phyloP scores from a whole-genome alignment of 2,329 filamentous ascomycete genomes.

The Plectosphaerella cucumerina region DNA sequence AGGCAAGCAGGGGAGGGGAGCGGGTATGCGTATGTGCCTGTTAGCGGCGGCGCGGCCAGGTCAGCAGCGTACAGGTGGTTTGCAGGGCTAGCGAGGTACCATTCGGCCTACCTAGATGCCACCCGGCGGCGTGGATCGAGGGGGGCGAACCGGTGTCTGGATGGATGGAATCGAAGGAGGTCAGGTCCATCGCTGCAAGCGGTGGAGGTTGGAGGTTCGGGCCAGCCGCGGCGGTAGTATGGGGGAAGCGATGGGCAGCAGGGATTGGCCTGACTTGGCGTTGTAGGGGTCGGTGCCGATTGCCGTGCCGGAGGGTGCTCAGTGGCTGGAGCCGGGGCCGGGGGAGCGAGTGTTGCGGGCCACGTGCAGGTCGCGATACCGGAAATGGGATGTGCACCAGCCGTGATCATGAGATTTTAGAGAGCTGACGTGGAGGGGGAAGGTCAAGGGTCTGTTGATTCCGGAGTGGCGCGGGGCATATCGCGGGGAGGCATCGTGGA shows the following conservation, averaged over 20 bases:
- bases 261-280: not conserved
- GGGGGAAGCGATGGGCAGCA: not conserved
- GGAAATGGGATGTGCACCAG: not conserved
- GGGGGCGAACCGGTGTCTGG: not conserved
- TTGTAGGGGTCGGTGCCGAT: not conserved
- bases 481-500: not conserved
- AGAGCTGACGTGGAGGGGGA: not conserved
- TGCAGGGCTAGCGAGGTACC: not conserved
- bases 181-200: not conserved
- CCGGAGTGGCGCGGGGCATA: not conserved
- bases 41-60: not conserved
- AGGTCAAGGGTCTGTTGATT: not conserved
- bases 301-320: not conserved
- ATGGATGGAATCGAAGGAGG: not conserved
- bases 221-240: not conserved
- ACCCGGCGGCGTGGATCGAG: not conserved
- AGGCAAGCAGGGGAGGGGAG: not conserved
- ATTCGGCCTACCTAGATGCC: not conserved
- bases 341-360: not conserved
- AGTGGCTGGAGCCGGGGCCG: not conserved
- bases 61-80: too few relatives aligned
- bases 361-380: not conserved
- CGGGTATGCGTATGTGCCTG: not conserved
- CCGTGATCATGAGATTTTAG: not conserved
- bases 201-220: not conserved